Evolutionary conservation across 441 rosid species (phyloP).

Genomic region (Populus hybrid): DNA sequence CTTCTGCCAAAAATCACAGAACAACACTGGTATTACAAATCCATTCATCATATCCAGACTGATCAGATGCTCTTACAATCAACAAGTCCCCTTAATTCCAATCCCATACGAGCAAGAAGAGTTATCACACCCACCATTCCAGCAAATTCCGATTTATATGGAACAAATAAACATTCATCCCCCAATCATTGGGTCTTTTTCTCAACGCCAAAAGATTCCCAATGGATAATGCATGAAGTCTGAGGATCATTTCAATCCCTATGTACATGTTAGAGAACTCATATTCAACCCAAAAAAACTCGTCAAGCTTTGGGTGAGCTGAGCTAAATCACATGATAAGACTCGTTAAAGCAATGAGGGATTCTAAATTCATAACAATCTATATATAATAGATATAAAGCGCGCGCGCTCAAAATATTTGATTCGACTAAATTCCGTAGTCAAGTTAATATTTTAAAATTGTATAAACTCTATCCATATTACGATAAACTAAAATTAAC

Average conservation of each 20-base stretch:
- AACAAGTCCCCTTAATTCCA: neutral
- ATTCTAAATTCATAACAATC: too few species aligned
- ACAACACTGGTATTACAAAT: neutral
- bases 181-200: neutral
- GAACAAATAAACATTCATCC: neutral
- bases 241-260: neutral
- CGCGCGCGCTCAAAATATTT: too few species aligned
- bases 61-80: neutral
- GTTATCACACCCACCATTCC: neutral
- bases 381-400: too few species aligned
- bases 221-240: neutral
- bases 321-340: too few species aligned
- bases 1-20: slow-evolving; percentile 30
- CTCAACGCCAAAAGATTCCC: neutral
- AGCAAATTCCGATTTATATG: neutral
- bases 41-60: neutral
- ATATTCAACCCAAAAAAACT: neutral
- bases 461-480: too few species aligned
- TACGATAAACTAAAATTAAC: neutral
- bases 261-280: neutral
- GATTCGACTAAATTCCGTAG: too few species aligned
- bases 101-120: neutral
- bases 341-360: too few species aligned
- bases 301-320: too few species aligned
- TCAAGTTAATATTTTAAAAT: too few species aligned